phyloP scores from a whole-genome alignment of 371 early-diverging fungal species.

The Mortierella sp. region DNA sequence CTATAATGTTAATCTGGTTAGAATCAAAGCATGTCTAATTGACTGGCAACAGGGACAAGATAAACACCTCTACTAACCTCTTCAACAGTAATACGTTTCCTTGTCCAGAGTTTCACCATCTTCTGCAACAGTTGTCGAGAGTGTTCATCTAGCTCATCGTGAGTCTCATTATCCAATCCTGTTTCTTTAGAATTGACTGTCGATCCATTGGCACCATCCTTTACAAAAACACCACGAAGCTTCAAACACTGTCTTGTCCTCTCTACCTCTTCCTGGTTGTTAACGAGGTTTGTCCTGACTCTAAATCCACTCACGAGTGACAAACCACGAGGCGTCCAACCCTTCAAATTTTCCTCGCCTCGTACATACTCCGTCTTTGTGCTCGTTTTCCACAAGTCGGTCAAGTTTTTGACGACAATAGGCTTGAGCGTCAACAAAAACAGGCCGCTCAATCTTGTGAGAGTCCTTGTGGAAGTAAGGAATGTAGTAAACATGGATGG shows the following conservation, averaged over 20 bases:
- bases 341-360: constrained; percentile 84
- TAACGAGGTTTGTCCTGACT: constrained; percentile 58
- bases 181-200: neutral
- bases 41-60: neutral
- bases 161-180: neutral
- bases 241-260: constrained; percentile 62
- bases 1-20: constrained; percentile 25
- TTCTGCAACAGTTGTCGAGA: constrained; percentile 57
- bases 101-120: constrained; percentile 63
- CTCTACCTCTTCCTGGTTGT: constrained; percentile 64
- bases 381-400: constrained; percentile 84
- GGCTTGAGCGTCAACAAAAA: constrained; percentile 72
- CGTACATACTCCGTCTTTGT: constrained; percentile 85
- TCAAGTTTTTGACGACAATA: constrained; percentile 66
- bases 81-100: constrained; percentile 60
- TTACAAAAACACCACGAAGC: constrained; percentile 17
- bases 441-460: constrained; percentile 67
- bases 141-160: constrained; percentile 3
- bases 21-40: neutral
- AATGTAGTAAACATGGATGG: constrained; percentile 29
- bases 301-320: constrained; percentile 76
- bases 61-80: constrained; percentile 57
- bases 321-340: constrained; percentile 85
- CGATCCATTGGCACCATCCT: neutral
- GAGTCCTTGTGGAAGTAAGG: constrained; percentile 18